Base-by-base conservation (phyloP, 345 rosid species). In the Populus nigra region DNA sequence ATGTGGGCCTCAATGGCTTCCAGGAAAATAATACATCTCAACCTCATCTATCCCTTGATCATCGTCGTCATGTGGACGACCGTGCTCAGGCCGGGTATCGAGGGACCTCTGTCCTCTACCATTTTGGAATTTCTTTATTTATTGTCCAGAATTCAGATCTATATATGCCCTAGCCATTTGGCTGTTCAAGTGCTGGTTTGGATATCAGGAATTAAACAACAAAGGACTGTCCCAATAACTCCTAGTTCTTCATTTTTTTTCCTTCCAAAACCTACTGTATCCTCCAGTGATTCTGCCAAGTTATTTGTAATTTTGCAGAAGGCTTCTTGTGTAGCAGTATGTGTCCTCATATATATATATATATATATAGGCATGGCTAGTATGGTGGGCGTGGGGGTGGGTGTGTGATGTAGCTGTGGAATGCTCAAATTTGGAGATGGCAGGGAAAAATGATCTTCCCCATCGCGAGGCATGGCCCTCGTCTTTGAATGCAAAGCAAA, bases 31-130 rank as follows among this genome's bases (percentile, higher is more conserved):
- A 35, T 1, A 15, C 12, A 15, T 65, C 35, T 1, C 53, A 15
- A 23, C 69, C 74, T 78, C 76, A 47, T 73, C 71, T 39, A 7
- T 9, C 11, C 16, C 1, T 18, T 9, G 7, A 59, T 66, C 73
- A n/a, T 27, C 61, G 62, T 69, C 84, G 36, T 33, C 36, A 77
- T 75, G 80, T 80, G 84, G 66, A 63, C 70, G 65, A 57, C 83
- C 74, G 75, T 23, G 20, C 53, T 66, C 41, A 4, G 68, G 77
- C 67, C 61, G 23, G 69, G 72, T 27, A 25, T 72, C 47, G 5
- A 36, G 73, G 18, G 10, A 15, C 43, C n/a, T 18, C 11, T 29
- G 25, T n/a, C 62, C 25, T 61, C 35, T n/a, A 22, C n/a, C 63
- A 53, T 49, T 74, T 7, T 17, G 50, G 12, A 31, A 2, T 39